Conservation (phyloP, 2,329 filamentous ascomycete genomes). For the Botryotinia calthae region DNA sequence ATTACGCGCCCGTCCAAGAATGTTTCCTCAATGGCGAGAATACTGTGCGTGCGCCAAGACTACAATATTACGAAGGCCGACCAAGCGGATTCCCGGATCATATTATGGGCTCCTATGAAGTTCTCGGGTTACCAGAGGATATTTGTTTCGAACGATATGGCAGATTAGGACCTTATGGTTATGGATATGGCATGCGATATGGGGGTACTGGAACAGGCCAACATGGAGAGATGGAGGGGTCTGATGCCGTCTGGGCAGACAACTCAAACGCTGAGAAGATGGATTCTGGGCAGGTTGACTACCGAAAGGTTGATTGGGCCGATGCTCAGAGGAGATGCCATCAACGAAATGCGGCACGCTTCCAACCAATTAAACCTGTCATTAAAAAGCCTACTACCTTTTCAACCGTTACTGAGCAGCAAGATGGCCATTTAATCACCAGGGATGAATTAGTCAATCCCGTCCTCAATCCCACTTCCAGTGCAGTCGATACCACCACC, state of each 20-base stretch:
- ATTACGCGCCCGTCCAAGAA: conserved; percentile 56
- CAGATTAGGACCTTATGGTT: conserved; percentile 82
- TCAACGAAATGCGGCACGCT: conserved; percentile 67
- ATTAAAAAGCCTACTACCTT: conserved; percentile 26
- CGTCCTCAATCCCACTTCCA: not conserved
- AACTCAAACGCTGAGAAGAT: conserved; percentile 20
- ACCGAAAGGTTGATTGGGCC: conserved; percentile 72
- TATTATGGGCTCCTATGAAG: conserved; percentile 80
- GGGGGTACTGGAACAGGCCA: conserved; percentile 85
- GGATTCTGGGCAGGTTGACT: conserved; percentile 67
- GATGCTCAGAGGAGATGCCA: conserved; percentile 73
- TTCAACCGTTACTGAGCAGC: not conserved
- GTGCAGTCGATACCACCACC: conserved; percentile 17
- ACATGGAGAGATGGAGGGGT: conserved; percentile 77
- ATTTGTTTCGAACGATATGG: conserved; percentile 94
- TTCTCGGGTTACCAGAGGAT: conserved; percentile 75
- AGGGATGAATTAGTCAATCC: conserved; percentile 1
- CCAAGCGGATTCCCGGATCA: conserved; percentile 82
- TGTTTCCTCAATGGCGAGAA: conserved; percentile 75
- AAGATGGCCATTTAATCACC: conserved; percentile 22
- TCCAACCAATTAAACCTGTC: conserved; percentile 39
- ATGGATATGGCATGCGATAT: conserved; percentile 75
- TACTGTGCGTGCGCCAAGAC: conserved; percentile 62
- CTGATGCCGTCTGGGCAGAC: conserved; percentile 74
- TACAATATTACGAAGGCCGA: conserved; percentile 74